These are phyloP conservation scores for Trichoderma sp. DNA, from an alignment of 2,329 filamentous ascomycete species.

Conservation along the genomic window DNA sequence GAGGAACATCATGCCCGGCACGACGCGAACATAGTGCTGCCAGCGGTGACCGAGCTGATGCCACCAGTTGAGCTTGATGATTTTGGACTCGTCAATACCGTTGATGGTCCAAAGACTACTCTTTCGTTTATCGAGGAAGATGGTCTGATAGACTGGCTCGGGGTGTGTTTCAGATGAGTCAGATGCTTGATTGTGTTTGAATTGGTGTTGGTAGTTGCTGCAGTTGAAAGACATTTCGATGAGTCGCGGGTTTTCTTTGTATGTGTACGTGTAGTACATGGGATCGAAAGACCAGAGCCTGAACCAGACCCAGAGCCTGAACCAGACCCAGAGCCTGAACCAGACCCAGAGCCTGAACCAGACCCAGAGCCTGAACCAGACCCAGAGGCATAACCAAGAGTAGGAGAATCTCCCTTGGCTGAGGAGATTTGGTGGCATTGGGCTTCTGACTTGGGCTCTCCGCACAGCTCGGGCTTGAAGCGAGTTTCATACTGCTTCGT, in stretches of 20 bases:
- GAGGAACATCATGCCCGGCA: slow-evolving; percentile 70
- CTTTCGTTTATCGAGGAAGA: slow-evolving; percentile 60
- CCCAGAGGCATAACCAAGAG: neutral
- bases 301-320: slow-evolving; percentile 26
- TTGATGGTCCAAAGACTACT: slow-evolving; percentile 56
- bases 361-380: neutral
- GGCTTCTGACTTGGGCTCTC: slow-evolving; percentile 41
- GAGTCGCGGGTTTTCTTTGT: slow-evolving; percentile 52
- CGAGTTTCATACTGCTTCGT: slow-evolving; percentile 64
- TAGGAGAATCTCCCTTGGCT: slow-evolving; percentile 40
- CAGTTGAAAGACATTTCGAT: slow-evolving; percentile 73
- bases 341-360: slow-evolving; percentile 28
- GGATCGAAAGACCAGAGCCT: slow-evolving; percentile 56
- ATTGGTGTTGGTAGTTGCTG: slow-evolving; percentile 72
- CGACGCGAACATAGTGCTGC: slow-evolving; percentile 62
- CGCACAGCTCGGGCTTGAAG: slow-evolving; percentile 51
- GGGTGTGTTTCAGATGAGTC: slow-evolving; percentile 25
- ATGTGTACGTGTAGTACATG: slow-evolving; percentile 65
- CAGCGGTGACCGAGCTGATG: slow-evolving; percentile 64
- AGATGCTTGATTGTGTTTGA: slow-evolving; percentile 39
- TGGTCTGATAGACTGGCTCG: slow-evolving; percentile 68
- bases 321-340: slow-evolving; percentile 22
- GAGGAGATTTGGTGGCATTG: slow-evolving; percentile 41
- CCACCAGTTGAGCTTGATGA: slow-evolving; percentile 65
- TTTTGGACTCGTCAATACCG: slow-evolving; percentile 57